These are phyloP conservation scores for Immersiella caudata DNA, from an alignment of 495 filamentous ascomycete species.

Conservation along the genomic window DNA sequence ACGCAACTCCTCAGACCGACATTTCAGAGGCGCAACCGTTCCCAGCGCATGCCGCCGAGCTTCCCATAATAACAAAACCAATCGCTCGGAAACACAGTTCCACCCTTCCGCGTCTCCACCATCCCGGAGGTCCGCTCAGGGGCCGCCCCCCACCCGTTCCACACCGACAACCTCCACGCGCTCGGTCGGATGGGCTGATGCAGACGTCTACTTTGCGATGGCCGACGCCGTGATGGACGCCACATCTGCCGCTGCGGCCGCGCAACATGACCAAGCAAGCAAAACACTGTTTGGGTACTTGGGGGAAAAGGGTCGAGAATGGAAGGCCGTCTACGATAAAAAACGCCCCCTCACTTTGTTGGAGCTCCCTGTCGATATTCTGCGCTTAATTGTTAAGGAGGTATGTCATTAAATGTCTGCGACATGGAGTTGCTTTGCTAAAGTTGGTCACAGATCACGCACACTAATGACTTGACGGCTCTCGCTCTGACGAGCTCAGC, in stretches of 20 bases:
- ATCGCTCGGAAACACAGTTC: not conserved
- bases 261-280: conserved; percentile 15
- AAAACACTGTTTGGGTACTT: conserved; percentile 34
- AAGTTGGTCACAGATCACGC: conserved; percentile 62
- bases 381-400: conserved; percentile 89
- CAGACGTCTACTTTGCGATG: not conserved
- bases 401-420: conserved; percentile 46
- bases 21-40: not conserved
- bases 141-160: not conserved
- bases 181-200: conserved; percentile 14
- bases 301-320: conserved; percentile 47
- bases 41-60: not conserved
- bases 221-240: conserved; percentile 12
- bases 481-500: conserved; percentile 81
- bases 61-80: not conserved
- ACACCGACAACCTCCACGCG: conserved; percentile 13
- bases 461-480: conserved; percentile 85
- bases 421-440: conserved; percentile 5
- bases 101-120: not conserved
- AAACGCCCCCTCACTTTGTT: conserved; percentile 58
- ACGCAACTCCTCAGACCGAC: not conserved
- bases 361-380: conserved; percentile 82
- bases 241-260: not conserved
- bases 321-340: conserved; percentile 39
- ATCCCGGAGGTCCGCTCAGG: not conserved